phyloP scores from a whole-genome alignment of 2,329 filamentous ascomycete species.

The Fusarium denticulatum region DNA sequence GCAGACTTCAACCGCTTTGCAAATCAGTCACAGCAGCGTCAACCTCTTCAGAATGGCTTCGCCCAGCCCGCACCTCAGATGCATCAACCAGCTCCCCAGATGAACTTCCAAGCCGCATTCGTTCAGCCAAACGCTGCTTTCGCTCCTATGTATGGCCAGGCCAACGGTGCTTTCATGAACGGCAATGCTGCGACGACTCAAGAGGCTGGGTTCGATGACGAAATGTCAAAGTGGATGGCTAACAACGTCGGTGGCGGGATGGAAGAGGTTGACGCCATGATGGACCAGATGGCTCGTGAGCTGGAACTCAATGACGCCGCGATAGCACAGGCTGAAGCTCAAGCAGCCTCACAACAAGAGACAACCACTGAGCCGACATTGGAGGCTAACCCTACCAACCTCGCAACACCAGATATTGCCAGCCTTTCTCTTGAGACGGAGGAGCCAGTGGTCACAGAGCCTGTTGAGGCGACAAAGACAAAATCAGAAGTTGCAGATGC shows the following conservation, averaged over 20 bases:
- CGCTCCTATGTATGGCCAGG: conserved; percentile 44
- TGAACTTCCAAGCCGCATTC: conserved; percentile 47
- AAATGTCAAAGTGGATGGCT: conserved; percentile 56
- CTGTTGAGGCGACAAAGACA: conserved; percentile 31
- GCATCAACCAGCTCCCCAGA: conserved; percentile 40
- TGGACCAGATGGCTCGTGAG: conserved; percentile 56
- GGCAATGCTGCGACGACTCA: conserved; percentile 35
- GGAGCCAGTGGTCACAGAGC: conserved; percentile 23
- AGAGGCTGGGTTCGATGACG: conserved; percentile 52
- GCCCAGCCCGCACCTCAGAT: conserved; percentile 37
- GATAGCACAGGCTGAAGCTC: conserved; percentile 36
- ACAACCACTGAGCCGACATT: neutral
- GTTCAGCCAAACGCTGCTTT: conserved; percentile 43
- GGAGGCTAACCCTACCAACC: conserved; percentile 22
- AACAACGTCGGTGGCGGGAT: conserved; percentile 48
- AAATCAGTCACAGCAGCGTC: conserved; percentile 40
- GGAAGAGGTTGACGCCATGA: conserved; percentile 54
- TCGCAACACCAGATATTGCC: conserved; percentile 47
- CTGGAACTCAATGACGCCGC: conserved; percentile 50
- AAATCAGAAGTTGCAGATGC: conserved; percentile 55
- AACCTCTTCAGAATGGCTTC: conserved; percentile 32
- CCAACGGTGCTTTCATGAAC: conserved; percentile 41
- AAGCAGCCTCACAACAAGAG: conserved; percentile 14
- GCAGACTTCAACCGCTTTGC: conserved; percentile 51
- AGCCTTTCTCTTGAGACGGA: conserved; percentile 43